These are phyloP conservation scores for Dipteronia dyeriana DNA, from an alignment of 345 rosid species.

Conservation along the genomic window DNA sequence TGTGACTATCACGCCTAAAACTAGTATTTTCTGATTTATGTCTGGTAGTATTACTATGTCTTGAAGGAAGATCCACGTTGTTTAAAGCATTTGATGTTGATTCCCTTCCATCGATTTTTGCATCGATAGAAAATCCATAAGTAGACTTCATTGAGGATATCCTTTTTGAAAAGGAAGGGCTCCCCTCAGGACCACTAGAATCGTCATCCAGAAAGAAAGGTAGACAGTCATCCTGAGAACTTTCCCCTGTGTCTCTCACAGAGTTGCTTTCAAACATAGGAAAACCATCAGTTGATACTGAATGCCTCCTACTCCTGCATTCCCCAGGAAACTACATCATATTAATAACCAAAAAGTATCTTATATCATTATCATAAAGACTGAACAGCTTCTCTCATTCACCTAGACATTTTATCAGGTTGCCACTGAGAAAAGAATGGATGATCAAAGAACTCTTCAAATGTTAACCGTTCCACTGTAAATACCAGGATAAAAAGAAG, in stretches of 20 bases:
- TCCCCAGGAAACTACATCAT: slow-evolving; percentile 24
- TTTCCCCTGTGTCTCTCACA: slow-evolving; percentile 54
- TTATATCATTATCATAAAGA: slow-evolving; percentile 10
- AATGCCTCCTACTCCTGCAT: slow-evolving; percentile 49
- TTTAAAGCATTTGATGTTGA: slow-evolving; percentile 39
- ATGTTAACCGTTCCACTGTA: slow-evolving; percentile 92
- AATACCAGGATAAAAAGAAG: slow-evolving; percentile 23
- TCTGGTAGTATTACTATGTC: slow-evolving; percentile 37
- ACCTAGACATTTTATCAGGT: slow-evolving; percentile 62
- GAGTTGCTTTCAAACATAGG: slow-evolving; percentile 53
- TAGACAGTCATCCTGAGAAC: slow-evolving; percentile 75
- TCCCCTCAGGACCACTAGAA: slow-evolving; percentile 71
- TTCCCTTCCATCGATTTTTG: slow-evolving; percentile 50
- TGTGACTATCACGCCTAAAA: slow-evolving; percentile 40
- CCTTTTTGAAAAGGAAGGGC: slow-evolving; percentile 60
- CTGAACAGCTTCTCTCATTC: slow-evolving; percentile 18
- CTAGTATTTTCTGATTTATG: slow-evolving; percentile 38
- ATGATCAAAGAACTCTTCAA: slow-evolving; percentile 94
- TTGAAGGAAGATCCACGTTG: slow-evolving; percentile 40
- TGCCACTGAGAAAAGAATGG: slow-evolving; percentile 63
- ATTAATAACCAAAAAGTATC: slow-evolving; percentile 24
- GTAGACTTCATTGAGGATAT: slow-evolving; percentile 48
- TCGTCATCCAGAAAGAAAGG: slow-evolving; percentile 90
- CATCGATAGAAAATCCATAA: slow-evolving; percentile 51
- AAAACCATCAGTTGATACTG: slow-evolving; percentile 47